These are phyloP conservation scores for Ceratorhiza oryzae-sativae DNA, from an alignment of 1,284 basidiomycete species.

Conservation along the genomic window DNA sequence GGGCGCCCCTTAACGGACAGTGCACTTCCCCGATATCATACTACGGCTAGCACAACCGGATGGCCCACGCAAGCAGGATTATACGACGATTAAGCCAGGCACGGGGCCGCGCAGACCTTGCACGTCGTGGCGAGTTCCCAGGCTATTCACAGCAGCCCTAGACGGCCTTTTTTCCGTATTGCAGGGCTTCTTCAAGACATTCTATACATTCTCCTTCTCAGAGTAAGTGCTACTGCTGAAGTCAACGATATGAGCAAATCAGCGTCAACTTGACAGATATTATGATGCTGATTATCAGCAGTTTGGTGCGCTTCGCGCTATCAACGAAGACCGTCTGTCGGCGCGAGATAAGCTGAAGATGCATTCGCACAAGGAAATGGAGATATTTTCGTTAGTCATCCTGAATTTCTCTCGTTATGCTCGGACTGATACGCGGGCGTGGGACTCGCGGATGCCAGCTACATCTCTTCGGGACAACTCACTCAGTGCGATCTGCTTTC, in stretches of 20 bases:
- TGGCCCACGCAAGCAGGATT: conserved; percentile 21
- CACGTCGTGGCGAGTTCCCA: conserved; percentile 9
- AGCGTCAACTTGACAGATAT: conserved; percentile 60
- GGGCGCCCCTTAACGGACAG: conserved; percentile 1
- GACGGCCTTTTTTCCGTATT: conserved; percentile 71
- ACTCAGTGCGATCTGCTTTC: background rate
- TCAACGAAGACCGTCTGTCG: conserved; percentile 91
- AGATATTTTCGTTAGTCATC: conserved; percentile 89
- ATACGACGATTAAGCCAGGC: conserved; percentile 11
- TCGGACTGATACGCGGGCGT: background rate
- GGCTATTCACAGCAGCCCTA: background rate
- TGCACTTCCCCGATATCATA: background rate
- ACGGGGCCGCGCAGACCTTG: conserved; percentile 13
- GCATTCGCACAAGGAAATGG: conserved; percentile 69
- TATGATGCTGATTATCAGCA: conserved; percentile 63
- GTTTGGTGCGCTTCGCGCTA: conserved; percentile 70
- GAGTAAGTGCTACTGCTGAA: conserved; percentile 56
- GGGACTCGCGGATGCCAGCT: conserved; percentile 2
- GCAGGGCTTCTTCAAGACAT: conserved; percentile 89
- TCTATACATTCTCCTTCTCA: conserved; percentile 87
- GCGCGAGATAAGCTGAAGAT: conserved; percentile 26
- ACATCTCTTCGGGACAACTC: conserved; percentile 3
- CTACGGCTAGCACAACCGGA: background rate
- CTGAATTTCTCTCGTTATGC: conserved; percentile 61
- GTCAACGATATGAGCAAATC: background rate